phyloP scores from a whole-genome alignment of 495 filamentous ascomycete genomes.

The Apiosordaria backusii region DNA sequence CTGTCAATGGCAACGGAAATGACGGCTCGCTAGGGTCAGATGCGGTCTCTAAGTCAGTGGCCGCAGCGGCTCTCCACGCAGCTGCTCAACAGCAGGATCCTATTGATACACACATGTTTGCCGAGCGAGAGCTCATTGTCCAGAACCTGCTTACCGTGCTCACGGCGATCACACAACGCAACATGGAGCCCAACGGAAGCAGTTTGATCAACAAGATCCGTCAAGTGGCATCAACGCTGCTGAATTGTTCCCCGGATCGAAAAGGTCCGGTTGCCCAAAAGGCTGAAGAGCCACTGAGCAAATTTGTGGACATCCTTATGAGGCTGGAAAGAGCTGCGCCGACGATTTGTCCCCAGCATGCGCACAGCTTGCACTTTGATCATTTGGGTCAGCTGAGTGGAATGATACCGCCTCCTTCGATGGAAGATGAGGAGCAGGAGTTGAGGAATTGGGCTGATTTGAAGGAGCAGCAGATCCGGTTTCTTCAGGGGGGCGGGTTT shows the following conservation, averaged over 20 bases:
- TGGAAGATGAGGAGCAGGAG: constrained; percentile 67
- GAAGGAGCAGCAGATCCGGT: constrained; percentile 67
- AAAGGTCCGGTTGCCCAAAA: constrained; percentile 54
- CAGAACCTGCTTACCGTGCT: constrained; percentile 68
- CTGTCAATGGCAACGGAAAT: constrained; percentile 17
- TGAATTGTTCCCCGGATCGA: constrained; percentile 56
- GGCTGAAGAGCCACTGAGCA: constrained; percentile 61
- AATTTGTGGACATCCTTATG: constrained; percentile 67
- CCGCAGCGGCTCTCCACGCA: constrained; percentile 25
- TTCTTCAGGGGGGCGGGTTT: constrained; percentile 62
- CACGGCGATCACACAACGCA: constrained; percentile 66
- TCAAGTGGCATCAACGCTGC: constrained; percentile 70
- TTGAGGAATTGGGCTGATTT: constrained; percentile 69
- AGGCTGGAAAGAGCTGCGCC: constrained; percentile 59
- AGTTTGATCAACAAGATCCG: constrained; percentile 71
- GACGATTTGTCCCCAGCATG: constrained; percentile 14
- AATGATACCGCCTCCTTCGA: neutral
- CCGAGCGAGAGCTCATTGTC: constrained; percentile 72
- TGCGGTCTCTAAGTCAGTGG: constrained; percentile 24
- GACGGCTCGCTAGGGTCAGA: neutral
- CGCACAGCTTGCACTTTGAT: neutral
- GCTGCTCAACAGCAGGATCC: constrained; percentile 31
- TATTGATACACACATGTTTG: constrained; percentile 53
- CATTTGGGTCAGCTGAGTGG: neutral
- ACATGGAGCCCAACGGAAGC: constrained; percentile 76